Percentiles rank a stretch among this genome's conserved stretches.
Conservation (phyloP, 2,329 filamentous ascomycete genomes). For the Madurella mycetomatis region DNA sequence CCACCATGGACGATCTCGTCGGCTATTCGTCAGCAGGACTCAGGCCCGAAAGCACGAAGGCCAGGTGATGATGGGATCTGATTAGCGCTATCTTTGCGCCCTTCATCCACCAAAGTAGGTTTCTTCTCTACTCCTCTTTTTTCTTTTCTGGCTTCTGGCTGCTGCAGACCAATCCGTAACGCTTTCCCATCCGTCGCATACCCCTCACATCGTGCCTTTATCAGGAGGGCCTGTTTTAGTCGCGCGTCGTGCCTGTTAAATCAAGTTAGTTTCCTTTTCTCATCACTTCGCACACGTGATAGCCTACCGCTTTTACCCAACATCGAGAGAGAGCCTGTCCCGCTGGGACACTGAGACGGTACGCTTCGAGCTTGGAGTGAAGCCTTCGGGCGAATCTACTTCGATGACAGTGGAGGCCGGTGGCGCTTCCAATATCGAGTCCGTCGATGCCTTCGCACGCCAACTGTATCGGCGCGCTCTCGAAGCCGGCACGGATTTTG, state of each 20-base stretch:
- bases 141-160: neutral
- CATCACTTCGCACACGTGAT: neutral
- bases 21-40: constrained; percentile 6
- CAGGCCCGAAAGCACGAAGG: neutral
- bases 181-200: no score
- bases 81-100: neutral
- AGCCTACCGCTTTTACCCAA: neutral
- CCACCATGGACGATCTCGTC: neutral
- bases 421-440: constrained; percentile 46
- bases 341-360: neutral
- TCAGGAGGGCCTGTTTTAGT: neutral
- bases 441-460: constrained; percentile 51
- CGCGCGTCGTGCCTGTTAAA: no score
- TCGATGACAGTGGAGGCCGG: constrained; percentile 30
- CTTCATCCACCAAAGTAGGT: neutral
- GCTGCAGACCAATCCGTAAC: neutral
- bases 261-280: neutral
- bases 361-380: neutral
- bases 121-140: neutral
- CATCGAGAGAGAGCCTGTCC: neutral
- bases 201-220: no score
- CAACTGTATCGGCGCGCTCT: constrained; percentile 52
- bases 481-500: constrained; percentile 45
- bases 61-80: constrained; percentile 2
- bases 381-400: constrained; percentile 1